These are phyloP conservation scores for Nematodospora anomalae DNA, from an alignment of 1,139 yeast species.

Conservation along the genomic window DNA sequence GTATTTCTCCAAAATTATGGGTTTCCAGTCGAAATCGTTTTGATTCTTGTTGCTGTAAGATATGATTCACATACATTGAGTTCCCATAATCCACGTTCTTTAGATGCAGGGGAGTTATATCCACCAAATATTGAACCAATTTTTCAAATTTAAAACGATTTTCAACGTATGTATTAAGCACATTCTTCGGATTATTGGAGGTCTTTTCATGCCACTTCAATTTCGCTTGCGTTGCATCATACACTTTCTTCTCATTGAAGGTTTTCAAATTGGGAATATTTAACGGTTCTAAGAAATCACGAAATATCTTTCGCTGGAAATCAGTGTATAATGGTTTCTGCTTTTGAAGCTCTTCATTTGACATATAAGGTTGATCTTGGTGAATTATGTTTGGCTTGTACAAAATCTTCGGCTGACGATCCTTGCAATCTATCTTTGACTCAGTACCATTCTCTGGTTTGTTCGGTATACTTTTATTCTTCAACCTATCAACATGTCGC, in stretches of 20 bases:
- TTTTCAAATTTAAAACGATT: constrained; percentile 30
- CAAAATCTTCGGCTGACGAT: neutral
- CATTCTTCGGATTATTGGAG: constrained; percentile 21
- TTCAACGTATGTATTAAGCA: constrained; percentile 26
- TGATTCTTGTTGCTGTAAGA: constrained; percentile 17
- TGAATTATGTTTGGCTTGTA: constrained; percentile 2
- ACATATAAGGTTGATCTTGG: constrained; percentile 10
- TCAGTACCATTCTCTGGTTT: neutral
- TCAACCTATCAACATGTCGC: constrained; percentile 13
- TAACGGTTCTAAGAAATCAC: constrained; percentile 39
- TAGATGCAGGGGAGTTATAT: constrained; percentile 32
- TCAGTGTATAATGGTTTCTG: constrained; percentile 16
- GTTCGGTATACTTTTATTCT: neutral
- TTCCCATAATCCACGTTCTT: constrained; percentile 17
- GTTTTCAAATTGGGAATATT: constrained; percentile 37
- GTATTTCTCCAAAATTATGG: constrained; percentile 26
- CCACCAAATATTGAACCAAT: constrained; percentile 34
- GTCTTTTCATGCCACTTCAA: constrained; percentile 25
- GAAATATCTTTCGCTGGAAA: constrained; percentile 28
- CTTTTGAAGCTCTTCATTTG: constrained; percentile 15
- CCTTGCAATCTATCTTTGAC: neutral
- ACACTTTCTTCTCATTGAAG: constrained; percentile 23
- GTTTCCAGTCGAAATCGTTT: constrained; percentile 6
- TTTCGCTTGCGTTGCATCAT: constrained; percentile 25
- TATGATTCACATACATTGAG: constrained; percentile 10